A percentile compares a stretch with the other conserved stretches of the same genome.
phyloP scores from a whole-genome alignment of 2,329 filamentous ascomycete genomes.

The Phyllosticta paracitricarpa region DNA sequence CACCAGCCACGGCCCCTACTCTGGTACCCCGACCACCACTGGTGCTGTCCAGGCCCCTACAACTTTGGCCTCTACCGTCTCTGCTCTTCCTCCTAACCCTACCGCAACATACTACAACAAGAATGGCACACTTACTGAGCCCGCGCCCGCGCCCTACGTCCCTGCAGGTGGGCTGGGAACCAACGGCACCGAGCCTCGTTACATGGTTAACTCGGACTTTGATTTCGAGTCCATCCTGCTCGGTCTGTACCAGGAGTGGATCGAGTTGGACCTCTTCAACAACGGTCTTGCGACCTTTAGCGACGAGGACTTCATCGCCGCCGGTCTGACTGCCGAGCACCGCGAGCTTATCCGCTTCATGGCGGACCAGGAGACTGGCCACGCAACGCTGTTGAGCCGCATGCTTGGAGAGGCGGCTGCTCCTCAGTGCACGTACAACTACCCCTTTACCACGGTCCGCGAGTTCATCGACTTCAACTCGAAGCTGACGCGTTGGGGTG shows the following conservation, averaged over 20 bases:
- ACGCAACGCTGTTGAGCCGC: slow-evolving; percentile 67
- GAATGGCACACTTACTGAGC: slow-evolving; percentile 57
- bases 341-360: slow-evolving; percentile 65
- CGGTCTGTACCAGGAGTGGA: slow-evolving; percentile 73
- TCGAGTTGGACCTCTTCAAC: slow-evolving; percentile 75
- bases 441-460: slow-evolving; percentile 62
- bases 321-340: slow-evolving; percentile 59
- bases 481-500: slow-evolving; percentile 73
- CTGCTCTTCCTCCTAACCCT: slow-evolving; percentile 46
- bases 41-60: slow-evolving; percentile 53
- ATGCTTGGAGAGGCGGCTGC: slow-evolving; percentile 65
- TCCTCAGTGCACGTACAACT: slow-evolving; percentile 70
- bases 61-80: slow-evolving; percentile 48
- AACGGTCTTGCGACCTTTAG: slow-evolving; percentile 62
- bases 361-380: slow-evolving; percentile 66
- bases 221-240: slow-evolving; percentile 70
- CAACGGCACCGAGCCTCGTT: slow-evolving; percentile 66
- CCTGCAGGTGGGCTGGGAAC: slow-evolving; percentile 64
- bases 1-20: slow-evolving; percentile 60
- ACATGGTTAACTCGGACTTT: slow-evolving; percentile 70
- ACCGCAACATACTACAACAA: slow-evolving; percentile 61
- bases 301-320: slow-evolving; percentile 56
- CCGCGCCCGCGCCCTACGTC: slow-evolving; percentile 60
- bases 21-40: slow-evolving; percentile 56
- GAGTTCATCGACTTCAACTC: slow-evolving; percentile 79